Percentiles rank a stretch among this genome's conserved stretches.
Evolutionary conservation across 768 basidiomycete species (phyloP).

Genomic region (Lentinula raphanica): DNA sequence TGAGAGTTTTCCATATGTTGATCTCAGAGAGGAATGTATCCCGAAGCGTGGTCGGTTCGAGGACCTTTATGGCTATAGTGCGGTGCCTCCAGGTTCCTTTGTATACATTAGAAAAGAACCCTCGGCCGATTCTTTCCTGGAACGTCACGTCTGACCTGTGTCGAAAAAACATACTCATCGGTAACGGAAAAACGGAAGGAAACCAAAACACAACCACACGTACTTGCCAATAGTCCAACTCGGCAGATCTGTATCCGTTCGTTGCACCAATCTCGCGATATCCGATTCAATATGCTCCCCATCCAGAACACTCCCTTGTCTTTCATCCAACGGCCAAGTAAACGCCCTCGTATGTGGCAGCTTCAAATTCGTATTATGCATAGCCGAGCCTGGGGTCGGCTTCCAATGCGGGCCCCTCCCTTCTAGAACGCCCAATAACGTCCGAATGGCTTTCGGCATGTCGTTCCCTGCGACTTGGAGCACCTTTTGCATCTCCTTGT

Average conservation of each 20-base stretch:
- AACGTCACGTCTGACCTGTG: constrained; percentile 44
- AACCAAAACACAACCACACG: too few species aligned
- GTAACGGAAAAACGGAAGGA: too few species aligned
- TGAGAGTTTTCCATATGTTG: constrained; percentile 41
- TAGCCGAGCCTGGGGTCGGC: neutral
- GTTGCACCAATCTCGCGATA: neutral
- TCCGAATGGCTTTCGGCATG: constrained; percentile 48
- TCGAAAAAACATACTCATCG: neutral
- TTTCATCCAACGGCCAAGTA: constrained; percentile 7
- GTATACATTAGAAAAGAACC: constrained; percentile 50
- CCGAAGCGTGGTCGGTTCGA: constrained; percentile 32
- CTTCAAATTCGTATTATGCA: neutral
- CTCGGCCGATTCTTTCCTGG: constrained; percentile 35
- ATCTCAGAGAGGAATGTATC: constrained; percentile 43
- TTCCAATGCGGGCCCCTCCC: neutral
- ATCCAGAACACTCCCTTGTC: constrained; percentile 27
- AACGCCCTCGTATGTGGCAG: neutral
- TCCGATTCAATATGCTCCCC: constrained; percentile 33
- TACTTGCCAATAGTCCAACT: constrained; percentile 44
- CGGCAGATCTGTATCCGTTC: constrained; percentile 22
- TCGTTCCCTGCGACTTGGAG: constrained; percentile 37
- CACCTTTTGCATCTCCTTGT: constrained; percentile 35
- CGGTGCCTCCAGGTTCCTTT: constrained; percentile 40
- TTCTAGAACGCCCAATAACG: constrained; percentile 42
- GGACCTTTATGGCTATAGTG: constrained; percentile 41